Percentiles rank a stretch among this genome's conserved stretches.
Conservation (phyloP, 352 stramenopile species). For the Phytophthora crassamura region DNA sequence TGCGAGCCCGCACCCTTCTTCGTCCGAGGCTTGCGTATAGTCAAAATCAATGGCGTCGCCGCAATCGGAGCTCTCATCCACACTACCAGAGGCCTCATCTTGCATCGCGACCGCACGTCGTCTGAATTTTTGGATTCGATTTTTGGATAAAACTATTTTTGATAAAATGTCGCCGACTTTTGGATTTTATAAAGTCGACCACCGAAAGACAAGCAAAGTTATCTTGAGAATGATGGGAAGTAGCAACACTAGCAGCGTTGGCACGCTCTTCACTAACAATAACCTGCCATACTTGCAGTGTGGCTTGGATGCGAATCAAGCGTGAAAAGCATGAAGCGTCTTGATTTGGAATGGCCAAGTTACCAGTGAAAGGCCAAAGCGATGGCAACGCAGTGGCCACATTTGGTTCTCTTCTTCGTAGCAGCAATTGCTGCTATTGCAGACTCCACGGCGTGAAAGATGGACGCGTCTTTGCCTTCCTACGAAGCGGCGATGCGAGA, state of each 20-base stretch:
- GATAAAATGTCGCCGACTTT: neutral
- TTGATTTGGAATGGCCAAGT: conserved; percentile 32
- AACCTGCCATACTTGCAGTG: conserved; percentile 5
- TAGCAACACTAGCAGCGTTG: no score
- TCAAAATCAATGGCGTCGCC: conserved; percentile 2
- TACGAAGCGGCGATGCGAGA: conserved; percentile 52
- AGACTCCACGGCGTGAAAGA: conserved; percentile 2
- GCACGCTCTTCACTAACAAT: neutral
- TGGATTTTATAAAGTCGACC: conserved; percentile 9
- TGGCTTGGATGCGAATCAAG: conserved; percentile 14
- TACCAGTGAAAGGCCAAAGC: neutral
- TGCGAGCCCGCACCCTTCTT: conserved; percentile 37
- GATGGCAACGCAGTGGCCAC: conserved; percentile 9
- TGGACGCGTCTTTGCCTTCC: conserved; percentile 31
- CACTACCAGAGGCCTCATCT: conserved; percentile 12
- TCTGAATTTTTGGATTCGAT: no score
- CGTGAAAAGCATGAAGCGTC: neutral
- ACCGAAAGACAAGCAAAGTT: conserved; percentile 35
- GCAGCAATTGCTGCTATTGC: neutral
- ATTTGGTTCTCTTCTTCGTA: conserved; percentile 29
- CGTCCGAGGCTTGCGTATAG: conserved; percentile 16
- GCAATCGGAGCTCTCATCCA: conserved; percentile 16
- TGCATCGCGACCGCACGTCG: conserved; percentile 10
- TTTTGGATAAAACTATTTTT: no score
- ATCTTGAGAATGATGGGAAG: conserved; percentile 32